These are phyloP conservation scores for Teunomyces atbi DNA, from an alignment of 805 yeast species.

Conservation along the genomic window DNA sequence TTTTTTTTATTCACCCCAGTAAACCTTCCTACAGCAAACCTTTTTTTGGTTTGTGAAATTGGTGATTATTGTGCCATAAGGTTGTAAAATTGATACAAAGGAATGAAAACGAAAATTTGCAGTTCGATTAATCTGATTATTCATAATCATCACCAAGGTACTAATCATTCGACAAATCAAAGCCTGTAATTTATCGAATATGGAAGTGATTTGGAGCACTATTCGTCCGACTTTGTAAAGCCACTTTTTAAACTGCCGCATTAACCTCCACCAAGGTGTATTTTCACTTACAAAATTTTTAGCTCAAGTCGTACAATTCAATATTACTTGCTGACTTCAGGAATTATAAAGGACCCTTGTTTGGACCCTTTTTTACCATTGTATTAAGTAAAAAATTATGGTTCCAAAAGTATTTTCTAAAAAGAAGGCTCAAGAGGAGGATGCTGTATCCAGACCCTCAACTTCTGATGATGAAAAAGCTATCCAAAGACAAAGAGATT, in stretches of 20 bases:
- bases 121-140: too few species aligned
- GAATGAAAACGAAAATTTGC: too few species aligned
- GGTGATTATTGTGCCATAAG: too few species aligned
- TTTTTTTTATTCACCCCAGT: too few species aligned
- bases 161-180: too few species aligned
- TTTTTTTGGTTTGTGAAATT: too few species aligned
- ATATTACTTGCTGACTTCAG: background rate
- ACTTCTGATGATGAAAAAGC: background rate
- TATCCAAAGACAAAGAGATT: background rate
- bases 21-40: too few species aligned
- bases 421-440: background rate
- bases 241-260: background rate
- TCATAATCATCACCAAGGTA: too few species aligned
- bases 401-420: background rate
- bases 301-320: background rate
- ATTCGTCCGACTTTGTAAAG: too few species aligned
- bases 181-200: too few species aligned
- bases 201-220: too few species aligned
- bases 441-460: background rate
- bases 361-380: background rate
- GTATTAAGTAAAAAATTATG: background rate
- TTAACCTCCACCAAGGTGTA: background rate
- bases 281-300: background rate
- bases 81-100: too few species aligned
- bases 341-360: background rate